Conservation (phyloP, 495 filamentous ascomycete genomes). For the Trypethelium eluteriae region DNA sequence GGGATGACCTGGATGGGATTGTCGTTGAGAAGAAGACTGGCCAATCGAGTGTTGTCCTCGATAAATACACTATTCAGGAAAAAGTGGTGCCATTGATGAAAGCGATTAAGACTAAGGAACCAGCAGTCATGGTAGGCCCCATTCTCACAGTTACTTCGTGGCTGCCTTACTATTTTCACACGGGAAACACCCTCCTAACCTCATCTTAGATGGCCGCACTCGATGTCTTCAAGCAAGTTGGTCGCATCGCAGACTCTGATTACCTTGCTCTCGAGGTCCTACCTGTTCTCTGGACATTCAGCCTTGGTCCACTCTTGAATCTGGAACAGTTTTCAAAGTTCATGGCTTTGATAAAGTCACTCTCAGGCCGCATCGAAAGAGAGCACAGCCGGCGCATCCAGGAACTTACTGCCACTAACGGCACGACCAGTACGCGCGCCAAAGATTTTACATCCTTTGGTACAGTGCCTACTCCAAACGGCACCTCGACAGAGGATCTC, state of each 20-base stretch:
- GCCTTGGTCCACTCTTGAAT: conserved; percentile 78
- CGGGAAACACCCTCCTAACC: background rate
- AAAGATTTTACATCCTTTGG: conserved; percentile 58
- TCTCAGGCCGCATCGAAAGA: conserved; percentile 73
- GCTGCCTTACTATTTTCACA: background rate
- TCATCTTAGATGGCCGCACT: conserved; percentile 63
- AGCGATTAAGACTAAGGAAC: conserved; percentile 94
- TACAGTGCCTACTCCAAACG: conserved; percentile 42
- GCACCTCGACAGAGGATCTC: conserved; percentile 43
- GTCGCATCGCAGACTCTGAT: conserved; percentile 75
- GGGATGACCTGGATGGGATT: conserved; percentile 66
- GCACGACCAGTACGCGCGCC: conserved; percentile 31
- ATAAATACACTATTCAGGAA: conserved; percentile 96
- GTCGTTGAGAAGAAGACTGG: conserved; percentile 19
- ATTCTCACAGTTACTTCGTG: background rate
- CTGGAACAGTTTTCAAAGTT: conserved; percentile 79
- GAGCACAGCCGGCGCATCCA: conserved; percentile 82
- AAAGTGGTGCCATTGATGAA: conserved; percentile 86
- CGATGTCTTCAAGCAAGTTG: conserved; percentile 73
- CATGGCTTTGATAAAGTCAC: conserved; percentile 73
- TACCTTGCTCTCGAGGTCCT: conserved; percentile 88
- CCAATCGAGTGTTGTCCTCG: conserved; percentile 65
- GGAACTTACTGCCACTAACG: conserved; percentile 56
- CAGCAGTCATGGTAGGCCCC: conserved; percentile 66
- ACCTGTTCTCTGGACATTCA: conserved; percentile 85